A percentile compares a stretch with the other conserved stretches of the same genome.
These are phyloP conservation scores for Chrysanthemum lavandulifolium DNA, from an alignment of 129 eudicot genomes.

Conservation along the genomic window DNA sequence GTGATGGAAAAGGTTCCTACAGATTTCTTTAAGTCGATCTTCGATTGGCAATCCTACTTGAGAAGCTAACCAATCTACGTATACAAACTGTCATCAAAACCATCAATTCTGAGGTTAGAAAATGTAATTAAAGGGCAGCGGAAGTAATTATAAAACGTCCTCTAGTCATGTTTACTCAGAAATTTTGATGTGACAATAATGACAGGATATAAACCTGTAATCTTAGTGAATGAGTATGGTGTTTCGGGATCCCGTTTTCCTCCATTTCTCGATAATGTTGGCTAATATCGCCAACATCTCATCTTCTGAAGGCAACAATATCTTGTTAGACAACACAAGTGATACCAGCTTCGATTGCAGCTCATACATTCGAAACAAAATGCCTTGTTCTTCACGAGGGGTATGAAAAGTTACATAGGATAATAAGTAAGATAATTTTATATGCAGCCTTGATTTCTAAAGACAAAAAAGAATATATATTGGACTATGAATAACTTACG, in stretches of 20 bases:
- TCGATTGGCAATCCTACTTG: slow-evolving; percentile 37
- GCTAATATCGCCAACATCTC: slow-evolving; percentile 49
- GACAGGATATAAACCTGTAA: slow-evolving; percentile 17
- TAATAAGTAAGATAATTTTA: not conserved
- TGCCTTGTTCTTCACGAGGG: slow-evolving; percentile 26
- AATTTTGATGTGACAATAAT: not conserved
- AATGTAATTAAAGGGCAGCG: not conserved
- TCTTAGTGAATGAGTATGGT: slow-evolving; percentile 38
- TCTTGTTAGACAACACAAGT: slow-evolving; percentile 41
- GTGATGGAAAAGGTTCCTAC: not conserved
- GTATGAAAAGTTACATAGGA: not conserved
- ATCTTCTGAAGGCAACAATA: slow-evolving; percentile 41
- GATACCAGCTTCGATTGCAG: slow-evolving; percentile 65
- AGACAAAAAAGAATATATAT: not conserved
- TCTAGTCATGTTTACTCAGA: not conserved
- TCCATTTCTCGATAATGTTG: slow-evolving; percentile 41
- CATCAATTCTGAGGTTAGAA: slow-evolving; percentile 4
- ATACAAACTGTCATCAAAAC: slow-evolving; percentile 39
- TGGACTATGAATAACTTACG: not conserved
- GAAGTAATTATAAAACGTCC: not conserved
- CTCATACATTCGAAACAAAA: slow-evolving; percentile 42
- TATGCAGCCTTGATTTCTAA: not conserved
- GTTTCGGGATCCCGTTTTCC: slow-evolving; percentile 39
- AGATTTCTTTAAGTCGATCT: slow-evolving; percentile 30
- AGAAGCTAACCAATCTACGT: slow-evolving; percentile 56